Conservation (phyloP, 148 eudicot genomes). For the Cornus suecica region DNA sequence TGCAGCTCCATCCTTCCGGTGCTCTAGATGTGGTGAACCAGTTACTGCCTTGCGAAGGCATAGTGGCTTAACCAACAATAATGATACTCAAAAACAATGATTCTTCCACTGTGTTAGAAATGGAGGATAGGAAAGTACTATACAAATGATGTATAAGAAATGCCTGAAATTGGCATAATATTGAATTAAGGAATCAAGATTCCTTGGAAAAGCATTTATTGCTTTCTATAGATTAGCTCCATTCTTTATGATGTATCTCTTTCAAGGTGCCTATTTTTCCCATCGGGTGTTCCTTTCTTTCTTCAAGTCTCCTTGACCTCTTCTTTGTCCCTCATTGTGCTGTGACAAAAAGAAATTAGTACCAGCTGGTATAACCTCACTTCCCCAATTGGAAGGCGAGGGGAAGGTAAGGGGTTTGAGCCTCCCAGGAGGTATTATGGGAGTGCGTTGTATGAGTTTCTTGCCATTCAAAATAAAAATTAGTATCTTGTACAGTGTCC, state of each 20-base stretch:
- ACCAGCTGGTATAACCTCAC: too few relatives aligned
- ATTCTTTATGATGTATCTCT: conserved; percentile 39
- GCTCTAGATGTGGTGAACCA: conserved; percentile 71
- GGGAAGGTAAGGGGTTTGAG: too few relatives aligned
- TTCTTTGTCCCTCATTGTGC: not conserved
- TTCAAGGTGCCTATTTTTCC: conserved; percentile 10
- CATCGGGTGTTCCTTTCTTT: not conserved
- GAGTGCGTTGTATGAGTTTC: too few relatives aligned
- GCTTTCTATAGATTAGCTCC: conserved; percentile 17
- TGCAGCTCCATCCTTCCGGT: conserved; percentile 67
- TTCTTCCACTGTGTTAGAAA: conserved; percentile 10
- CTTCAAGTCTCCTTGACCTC: conserved; percentile 12
- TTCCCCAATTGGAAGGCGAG: too few relatives aligned
- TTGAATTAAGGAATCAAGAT: conserved; percentile 24
- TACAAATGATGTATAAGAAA: conserved; percentile 21
- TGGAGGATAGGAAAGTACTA: not conserved
- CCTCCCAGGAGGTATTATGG: too few relatives aligned
- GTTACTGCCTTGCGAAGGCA: conserved; percentile 84
- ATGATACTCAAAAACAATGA: conserved; percentile 20
- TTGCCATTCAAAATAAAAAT: too few relatives aligned
- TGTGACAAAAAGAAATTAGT: conserved; percentile 5
- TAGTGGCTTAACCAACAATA: conserved; percentile 28
- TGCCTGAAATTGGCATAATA: conserved; percentile 24
- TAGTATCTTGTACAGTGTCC: too few relatives aligned
- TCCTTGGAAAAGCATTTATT: conserved; percentile 14